Evolutionary conservation across 345 rosid species (phyloP).

Genomic region (Atalantia buxifolia): DNA sequence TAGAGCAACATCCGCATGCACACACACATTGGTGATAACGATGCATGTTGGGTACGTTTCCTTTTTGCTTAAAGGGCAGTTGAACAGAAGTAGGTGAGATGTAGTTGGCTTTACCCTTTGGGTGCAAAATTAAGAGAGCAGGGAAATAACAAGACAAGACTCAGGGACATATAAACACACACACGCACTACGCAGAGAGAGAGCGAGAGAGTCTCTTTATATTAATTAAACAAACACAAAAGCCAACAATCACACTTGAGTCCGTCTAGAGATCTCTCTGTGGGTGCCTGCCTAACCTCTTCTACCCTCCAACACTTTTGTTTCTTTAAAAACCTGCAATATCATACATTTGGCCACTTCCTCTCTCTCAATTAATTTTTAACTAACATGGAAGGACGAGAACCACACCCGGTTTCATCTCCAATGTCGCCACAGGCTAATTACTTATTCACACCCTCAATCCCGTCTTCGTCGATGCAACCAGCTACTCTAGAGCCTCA

Average conservation of each 20-base stretch:
- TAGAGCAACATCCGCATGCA: neutral
- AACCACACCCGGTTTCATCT: slow-evolving; percentile 6
- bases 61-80: slow-evolving; percentile 37
- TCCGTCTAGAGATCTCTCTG: neutral
- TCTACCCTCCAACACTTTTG: slow-evolving; percentile 29
- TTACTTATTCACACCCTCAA: slow-evolving; percentile 23
- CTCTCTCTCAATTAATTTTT: neutral
- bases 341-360: slow-evolving; percentile 22
- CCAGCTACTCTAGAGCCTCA: slow-evolving; percentile 23
- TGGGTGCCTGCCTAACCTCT: slow-evolving; percentile 52
- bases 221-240: neutral
- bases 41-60: slow-evolving; percentile 34
- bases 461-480: slow-evolving; percentile 25
- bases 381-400: slow-evolving; percentile 34
- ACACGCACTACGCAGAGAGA: too few relatives aligned
- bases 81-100: slow-evolving; percentile 68
- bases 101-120: slow-evolving; percentile 49
- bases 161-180: neutral
- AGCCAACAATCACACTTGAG: neutral
- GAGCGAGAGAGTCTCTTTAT: neutral
- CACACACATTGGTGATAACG: slow-evolving; percentile 32
- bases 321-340: slow-evolving; percentile 2
- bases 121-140: slow-evolving; percentile 11
- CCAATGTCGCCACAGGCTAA: slow-evolving; percentile 9
- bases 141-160: neutral